Evolutionary conservation across 768 basidiomycete species (phyloP), one percentile per base, ranked within the genome.

Genomic region (Exsudoporus frostii): DNA sequence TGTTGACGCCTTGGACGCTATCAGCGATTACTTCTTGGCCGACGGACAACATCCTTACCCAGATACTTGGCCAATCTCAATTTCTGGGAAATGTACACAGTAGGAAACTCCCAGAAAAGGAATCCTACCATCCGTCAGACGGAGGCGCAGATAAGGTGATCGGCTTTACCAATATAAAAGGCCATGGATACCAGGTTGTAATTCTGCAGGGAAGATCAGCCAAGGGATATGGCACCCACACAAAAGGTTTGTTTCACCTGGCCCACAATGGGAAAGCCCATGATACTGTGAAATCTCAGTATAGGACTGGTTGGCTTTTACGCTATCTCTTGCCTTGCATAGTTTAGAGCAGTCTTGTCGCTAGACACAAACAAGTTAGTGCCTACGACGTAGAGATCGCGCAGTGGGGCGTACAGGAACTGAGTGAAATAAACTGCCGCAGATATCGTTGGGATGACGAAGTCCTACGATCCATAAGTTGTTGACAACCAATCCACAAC

Each of bases 401-500:
- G 19, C n/a, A 19, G 13, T 15, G 42, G 24, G 19, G 56, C 79
- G 48, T 61, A 85, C 82, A 86, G 63, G 58, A 79, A 86, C 59
- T 86, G 83, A 1, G 81, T 82, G 62, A 86, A 86, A 65, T 85
- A 86, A 13, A 86, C 84, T 3, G 82, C 80, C 2, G 84, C 83
- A 56, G 79, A 79, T 14, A 83, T 66, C 4, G 82, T 77, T 1
- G 80, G 79, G 43, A 84, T 82, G 39, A 80, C 56, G 2, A 71
- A 48, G 60, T 83, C 82, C 80, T 81, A 48, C 3, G 14, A n/a
- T 25, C 36, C 25, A 24, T 24, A 14, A 8, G 15, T 29, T 13
- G 14, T 44, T 30, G 19, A 22, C 17, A 14, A 42, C 4, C 8
- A 38, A 15, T 20, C n/a, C 40, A 43, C 22, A 38, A 25, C 30